Base-by-base conservation (phyloP, 1,284 basidiomycete species). In the Ceratobasidium sp. region DNA sequence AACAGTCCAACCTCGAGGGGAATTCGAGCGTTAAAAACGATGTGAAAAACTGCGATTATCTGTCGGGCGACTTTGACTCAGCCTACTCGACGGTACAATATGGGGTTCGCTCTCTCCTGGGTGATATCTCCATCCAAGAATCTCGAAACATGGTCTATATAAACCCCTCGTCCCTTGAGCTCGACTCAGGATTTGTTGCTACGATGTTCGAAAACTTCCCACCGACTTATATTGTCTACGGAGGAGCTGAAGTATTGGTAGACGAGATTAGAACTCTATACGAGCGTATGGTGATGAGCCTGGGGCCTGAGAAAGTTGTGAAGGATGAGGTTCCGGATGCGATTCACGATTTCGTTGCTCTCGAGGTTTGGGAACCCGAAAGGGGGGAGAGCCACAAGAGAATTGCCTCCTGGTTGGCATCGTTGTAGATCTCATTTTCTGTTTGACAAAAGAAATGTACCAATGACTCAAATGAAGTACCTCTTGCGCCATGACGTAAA, bases 311-410 rank as follows among this genome's bases (percentile, higher is more conserved):
- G 7, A 75, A 73, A 14, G 77, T 81, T 32, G 64, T 32, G 18
- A 81, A 79, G 49, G 78, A 84, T 63, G 87, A 87, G 77, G 83
- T 82, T 1, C 79, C 81, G 26, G 88, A 88, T 78, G 84, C 80
- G 14, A 73, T 86, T 5, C 89, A 90, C 75, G 87, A 89, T 74
- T 87, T 85, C 74, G 46, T 89, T 21, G 75, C 82, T 28, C 83
- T 87, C 61, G 35, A 77, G 1, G 86, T 83, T 83, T 83, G 85
- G 76, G 87, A 89, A 74, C 89, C 88, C 0, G 88, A 90, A 79
- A 80, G 85, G 64, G 79, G 79, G 16, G 67, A 79, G 26, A 78
- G 78, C 32, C 66, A 69, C 18, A 57, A 57, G 52, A 55, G 66
- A 47, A 57, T 69, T 47, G 66, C 66, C 6, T 11, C 66, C 44